Percentiles rank a stretch among this genome's conserved stretches.
These are phyloP conservation scores for Trifolium dubium DNA, from an alignment of 306 rosid species.

Conservation along the genomic window DNA sequence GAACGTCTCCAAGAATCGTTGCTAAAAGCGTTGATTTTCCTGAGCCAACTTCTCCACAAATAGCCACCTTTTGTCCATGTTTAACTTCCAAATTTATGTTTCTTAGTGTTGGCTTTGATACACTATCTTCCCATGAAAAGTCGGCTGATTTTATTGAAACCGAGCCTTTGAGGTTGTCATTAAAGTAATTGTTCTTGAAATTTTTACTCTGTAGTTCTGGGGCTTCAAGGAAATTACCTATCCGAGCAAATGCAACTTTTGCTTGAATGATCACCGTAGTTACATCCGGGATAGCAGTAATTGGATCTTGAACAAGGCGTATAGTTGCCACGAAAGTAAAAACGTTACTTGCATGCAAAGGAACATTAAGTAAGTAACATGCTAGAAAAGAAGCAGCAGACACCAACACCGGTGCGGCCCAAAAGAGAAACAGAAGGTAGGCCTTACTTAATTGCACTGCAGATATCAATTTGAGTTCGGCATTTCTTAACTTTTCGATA, in stretches of 20 bases:
- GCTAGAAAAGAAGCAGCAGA: conserved; percentile 76
- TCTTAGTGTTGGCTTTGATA: conserved; percentile 56
- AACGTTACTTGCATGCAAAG: conserved; percentile 77
- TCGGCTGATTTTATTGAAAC: conserved; percentile 54
- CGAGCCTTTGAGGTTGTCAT: conserved; percentile 37
- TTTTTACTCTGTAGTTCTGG: conserved; percentile 58
- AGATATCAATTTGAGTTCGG: conserved; percentile 58
- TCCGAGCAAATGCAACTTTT: conserved; percentile 67
- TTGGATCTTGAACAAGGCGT: conserved; percentile 83
- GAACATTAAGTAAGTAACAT: conserved; percentile 64
- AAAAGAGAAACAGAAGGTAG: conserved; percentile 56
- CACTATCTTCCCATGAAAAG: conserved; percentile 72
- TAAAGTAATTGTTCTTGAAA: conserved; percentile 28
- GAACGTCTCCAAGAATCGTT: conserved; percentile 77
- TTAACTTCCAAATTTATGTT: conserved; percentile 58
- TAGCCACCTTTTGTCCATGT: conserved; percentile 67
- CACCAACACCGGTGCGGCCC: conserved; percentile 71
- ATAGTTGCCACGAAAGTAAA: conserved; percentile 80
- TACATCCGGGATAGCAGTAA: conserved; percentile 62
- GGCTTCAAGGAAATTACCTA: conserved; percentile 65
- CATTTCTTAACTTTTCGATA: conserved; percentile 57
- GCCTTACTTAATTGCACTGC: conserved; percentile 56
- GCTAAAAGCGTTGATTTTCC: conserved; percentile 83
- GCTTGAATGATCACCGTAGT: conserved; percentile 72
- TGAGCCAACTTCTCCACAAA: conserved; percentile 90